Base-by-base conservation (phyloP, 257 asterid genomes). In the Solanum tacnaense region DNA sequence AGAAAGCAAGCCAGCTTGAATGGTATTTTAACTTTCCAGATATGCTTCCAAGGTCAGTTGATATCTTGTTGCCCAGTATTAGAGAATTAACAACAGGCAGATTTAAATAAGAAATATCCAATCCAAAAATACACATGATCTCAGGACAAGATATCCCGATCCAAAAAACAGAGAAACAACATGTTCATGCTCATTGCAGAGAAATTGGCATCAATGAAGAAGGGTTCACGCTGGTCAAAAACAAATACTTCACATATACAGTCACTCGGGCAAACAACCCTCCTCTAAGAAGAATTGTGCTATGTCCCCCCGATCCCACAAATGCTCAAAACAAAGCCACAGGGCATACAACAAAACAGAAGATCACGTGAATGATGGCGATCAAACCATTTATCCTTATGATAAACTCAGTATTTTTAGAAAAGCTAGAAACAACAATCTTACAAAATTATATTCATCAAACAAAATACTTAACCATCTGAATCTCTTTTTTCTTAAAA, bases 391-490 rank as follows among this genome's bases (percentile, higher is more conserved):
- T 74, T 35, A 74, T 7, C 81, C 41, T 75, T 75, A 1, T 75
- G 11, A 25, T 41, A 2, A 39, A 25, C 84, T 78, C 65, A 23
- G 44, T 35, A 34, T 21, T 56, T 18, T 7, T 56, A 1, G 65
- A 20, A 56, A 46, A 13, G 56, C 56, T 6, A 34, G 52, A 9
- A 84, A 35, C 9, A 58, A 34, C 6, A 60, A 23, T 84, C 75
- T 84, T 18, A n/a, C 25, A 65, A n/a, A 7, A 85, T 85, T 44
- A 65, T 10, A 65, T 2, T 38, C 67, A 84, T 93, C 92, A 94
- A 88, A 67, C 84, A 25, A 94, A 94, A 87, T 94, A 96, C 90
- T 92, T 93, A 29, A 86, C 98, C 99, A 96, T 97, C 92, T 96
- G 95, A 89, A 94, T 78, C 31, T 90, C 96, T 89, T 94, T 95